Base-by-base conservation (phyloP, 345 rosid species). In the Brassica carinata region DNA sequence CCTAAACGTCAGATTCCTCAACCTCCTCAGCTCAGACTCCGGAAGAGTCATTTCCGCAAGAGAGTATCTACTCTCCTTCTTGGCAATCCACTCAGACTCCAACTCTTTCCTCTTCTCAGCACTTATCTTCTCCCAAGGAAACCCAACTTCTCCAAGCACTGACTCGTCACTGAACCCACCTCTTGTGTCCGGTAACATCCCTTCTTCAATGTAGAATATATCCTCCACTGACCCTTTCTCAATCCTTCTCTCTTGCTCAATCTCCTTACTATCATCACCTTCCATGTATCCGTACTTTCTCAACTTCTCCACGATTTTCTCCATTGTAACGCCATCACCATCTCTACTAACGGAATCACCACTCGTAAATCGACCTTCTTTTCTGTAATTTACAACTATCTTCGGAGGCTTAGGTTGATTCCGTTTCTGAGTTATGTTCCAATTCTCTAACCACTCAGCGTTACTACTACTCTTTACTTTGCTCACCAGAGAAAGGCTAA, bases 31-130 rank as follows among this genome's bases (percentile, higher is more conserved):
- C 81, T 95, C 99, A 1, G 90, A 79, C 62, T 87, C 91, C 0
- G 99, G 99, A 84, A 95, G 87, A 65, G 99, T 93, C 88, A 91
- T 78, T 64, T 91, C 97, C 0, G 97, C 99, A 34, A 90, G 53
- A 1, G 91, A 86, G 30, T 89, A 87, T 77, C 90, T 87, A 83
- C 85, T 88, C 82, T 81, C 87, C 43, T 84, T 87, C 88, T 81
- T 83, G 1, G 83, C 91, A 1, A 79, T 87, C 89, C 88, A 87
- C 83, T 78, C 81, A 48, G 75, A 81, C 38, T 79, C 85, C 5
- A 79, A 85, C 58, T 80, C 87, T 17, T 82, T 74, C 77, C 83
- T 78, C 71, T 87, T 83, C 64, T 82, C 76, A 11, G 67, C 75
- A 67, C 86, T 89, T 7, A 80, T 79, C 88, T 88, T 93, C 86